Conservation (phyloP, 2,329 filamentous ascomycete species). For the Aspergillus sp. region DNA sequence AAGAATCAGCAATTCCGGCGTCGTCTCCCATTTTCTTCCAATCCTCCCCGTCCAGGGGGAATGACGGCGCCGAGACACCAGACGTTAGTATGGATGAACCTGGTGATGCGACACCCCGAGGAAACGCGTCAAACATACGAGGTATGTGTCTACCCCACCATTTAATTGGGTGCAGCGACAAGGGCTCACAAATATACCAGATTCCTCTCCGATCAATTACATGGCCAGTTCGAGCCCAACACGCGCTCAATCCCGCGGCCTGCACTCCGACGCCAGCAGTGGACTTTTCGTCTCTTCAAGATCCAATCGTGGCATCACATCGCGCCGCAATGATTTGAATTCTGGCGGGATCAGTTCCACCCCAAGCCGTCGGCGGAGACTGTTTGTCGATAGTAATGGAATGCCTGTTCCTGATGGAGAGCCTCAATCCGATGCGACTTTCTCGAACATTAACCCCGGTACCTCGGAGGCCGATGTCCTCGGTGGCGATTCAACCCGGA, state of each 20-base stretch:
- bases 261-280: constrained; percentile 70
- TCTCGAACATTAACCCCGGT: constrained; percentile 65
- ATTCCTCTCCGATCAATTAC: constrained; percentile 88
- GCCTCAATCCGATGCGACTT: constrained; percentile 54
- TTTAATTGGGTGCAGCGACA: not conserved
- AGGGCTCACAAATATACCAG: constrained; percentile 39
- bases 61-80: constrained; percentile 32
- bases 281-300: constrained; percentile 70
- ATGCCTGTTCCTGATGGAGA: constrained; percentile 48
- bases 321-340: constrained; percentile 78
- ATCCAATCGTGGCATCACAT: constrained; percentile 43
- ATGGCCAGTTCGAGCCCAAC: constrained; percentile 82
- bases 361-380: constrained; percentile 48
- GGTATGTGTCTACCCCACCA: constrained; percentile 27
- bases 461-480: constrained; percentile 88
- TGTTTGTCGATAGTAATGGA: constrained; percentile 60
- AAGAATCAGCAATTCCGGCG: constrained; percentile 43
- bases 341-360: constrained; percentile 61
- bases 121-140: constrained; percentile 29
- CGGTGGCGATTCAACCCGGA: constrained; percentile 70
- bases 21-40: constrained; percentile 79
- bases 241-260: constrained; percentile 48
- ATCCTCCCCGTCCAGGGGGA: constrained; percentile 50
- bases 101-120: constrained; percentile 40
- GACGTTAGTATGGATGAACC: constrained; percentile 38